Base-by-base conservation (phyloP, 2,329 filamentous ascomycete genomes). In the Sclerotinia minor region DNA sequence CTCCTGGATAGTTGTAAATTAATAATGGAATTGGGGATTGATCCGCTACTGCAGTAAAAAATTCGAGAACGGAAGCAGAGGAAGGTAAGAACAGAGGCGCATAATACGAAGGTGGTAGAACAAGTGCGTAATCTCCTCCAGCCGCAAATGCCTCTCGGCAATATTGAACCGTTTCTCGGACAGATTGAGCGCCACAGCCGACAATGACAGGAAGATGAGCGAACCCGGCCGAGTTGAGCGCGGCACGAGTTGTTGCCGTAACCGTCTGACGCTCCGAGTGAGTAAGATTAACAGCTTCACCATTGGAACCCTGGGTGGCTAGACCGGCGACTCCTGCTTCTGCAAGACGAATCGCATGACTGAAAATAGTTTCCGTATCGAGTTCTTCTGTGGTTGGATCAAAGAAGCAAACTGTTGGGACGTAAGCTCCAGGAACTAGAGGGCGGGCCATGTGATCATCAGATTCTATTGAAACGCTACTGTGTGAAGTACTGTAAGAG, bases 1-100 rank as follows among this genome's bases (percentile, higher is more conserved):
- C 92, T 66, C 92, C 92, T 0, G 92, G 93, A 81, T 95, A 96
- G 83, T 96, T 96, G 85, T 96, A 96, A 64, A 96, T 83, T 72
- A 96, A 84, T 69, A 96, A 78, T 29, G 92, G 92, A 21, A 96
- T 81, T 5, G 92, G 91, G 60, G 89, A 92, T 64, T 80, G 84
- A 77, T 95, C 79, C 8, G 85, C 85, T 19, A 88, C 85, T 61
- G 84, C 81, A 49, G 79, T 79, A 80, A 89, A 91, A 77, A 86
- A 89, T 57, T 83, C 81, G 60, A 84, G 79, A 49, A 90, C 78
- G 13, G 66, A 67, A 50, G 66, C 66, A 41, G 81, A 83, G 60
- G 84, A 82, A 68, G 88, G 75, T 3, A 73, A 83, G 73, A 89
- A 84, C 26, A 88, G 79, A 5, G 83, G 78, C 69, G 85, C 83